Conservation (phyloP, 495 filamentous ascomycete species). For the Penicillium simplicissimum region DNA sequence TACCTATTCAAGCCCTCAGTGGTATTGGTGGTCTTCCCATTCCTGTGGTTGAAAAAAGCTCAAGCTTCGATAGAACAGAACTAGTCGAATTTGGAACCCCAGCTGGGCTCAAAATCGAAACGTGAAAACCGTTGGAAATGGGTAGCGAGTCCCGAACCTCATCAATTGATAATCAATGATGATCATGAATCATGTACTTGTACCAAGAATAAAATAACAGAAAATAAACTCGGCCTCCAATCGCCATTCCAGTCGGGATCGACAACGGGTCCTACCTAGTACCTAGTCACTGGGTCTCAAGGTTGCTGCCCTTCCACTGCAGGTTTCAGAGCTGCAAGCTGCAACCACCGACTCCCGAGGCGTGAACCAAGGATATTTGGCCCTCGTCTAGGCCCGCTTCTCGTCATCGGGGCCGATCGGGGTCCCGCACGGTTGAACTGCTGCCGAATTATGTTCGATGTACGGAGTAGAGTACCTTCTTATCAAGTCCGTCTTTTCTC, state of each 20-base stretch:
- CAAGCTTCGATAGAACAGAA: too few species aligned
- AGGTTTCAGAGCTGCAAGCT: background rate
- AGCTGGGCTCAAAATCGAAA: too few species aligned
- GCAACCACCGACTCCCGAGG: too few species aligned
- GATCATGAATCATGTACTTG: background rate
- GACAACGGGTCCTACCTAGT: conserved; percentile 4
- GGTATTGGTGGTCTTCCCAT: too few species aligned
- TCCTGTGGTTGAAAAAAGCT: too few species aligned
- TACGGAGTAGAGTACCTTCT: background rate
- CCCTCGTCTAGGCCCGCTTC: conserved; percentile 3
- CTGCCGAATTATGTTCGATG: background rate
- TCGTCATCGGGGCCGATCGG: conserved; percentile 11
- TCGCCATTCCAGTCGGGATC: background rate
- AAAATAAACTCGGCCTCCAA: conserved; percentile 1
- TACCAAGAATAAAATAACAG: background rate
- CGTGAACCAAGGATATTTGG: conserved; percentile 5
- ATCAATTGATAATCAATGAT: background rate
- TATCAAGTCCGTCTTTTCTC: background rate
- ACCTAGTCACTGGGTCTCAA: too few species aligned
- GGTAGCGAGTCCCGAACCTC: too few species aligned
- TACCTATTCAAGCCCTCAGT: too few species aligned
- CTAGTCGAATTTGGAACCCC: too few species aligned
- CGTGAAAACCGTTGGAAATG: too few species aligned
- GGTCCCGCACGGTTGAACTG: background rate
- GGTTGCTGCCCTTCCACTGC: background rate